Evolutionary conservation across 441 rosid genomes (phyloP).

Genomic region (Aquilaria agallochum): DNA sequence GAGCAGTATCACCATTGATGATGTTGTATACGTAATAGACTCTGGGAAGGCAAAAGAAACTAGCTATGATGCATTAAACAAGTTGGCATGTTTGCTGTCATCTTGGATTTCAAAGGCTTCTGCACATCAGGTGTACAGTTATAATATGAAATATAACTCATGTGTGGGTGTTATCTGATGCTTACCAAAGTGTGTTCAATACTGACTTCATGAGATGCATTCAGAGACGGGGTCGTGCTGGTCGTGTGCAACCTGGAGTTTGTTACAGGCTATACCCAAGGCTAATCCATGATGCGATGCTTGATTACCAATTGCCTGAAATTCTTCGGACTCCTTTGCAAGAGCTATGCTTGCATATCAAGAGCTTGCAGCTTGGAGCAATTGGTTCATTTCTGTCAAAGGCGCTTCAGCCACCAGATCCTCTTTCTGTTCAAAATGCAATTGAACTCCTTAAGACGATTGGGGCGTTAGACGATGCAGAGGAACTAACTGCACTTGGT

Average conservation of each 20-base stretch:
- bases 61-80: conserved; percentile 95
- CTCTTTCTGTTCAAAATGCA: conserved; percentile 94
- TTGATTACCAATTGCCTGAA: conserved; percentile 83
- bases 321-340: conserved; percentile 93
- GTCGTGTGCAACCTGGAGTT: conserved; percentile 94
- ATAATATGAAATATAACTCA: background rate
- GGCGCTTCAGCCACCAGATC: conserved; percentile 98
- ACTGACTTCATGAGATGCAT: conserved; percentile 22
- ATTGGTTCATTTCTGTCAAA: conserved; percentile 84
- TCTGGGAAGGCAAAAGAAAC: conserved; percentile 98
- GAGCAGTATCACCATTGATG: conserved; percentile 96
- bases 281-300: conserved; percentile 73
- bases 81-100: conserved; percentile 88
- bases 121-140: conserved; percentile 71
- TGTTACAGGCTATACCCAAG: conserved; percentile 90
- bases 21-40: conserved; percentile 92
- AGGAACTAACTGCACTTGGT: conserved; percentile 95
- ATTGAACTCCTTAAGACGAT: conserved; percentile 89
- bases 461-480: conserved; percentile 84
- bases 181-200: background rate
- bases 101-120: conserved; percentile 99
- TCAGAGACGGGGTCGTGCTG: conserved; percentile 98
- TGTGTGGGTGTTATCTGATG: too few species aligned
- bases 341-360: conserved; percentile 87
- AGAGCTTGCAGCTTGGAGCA: conserved; percentile 85